Base-by-base conservation (phyloP, 2,329 filamentous ascomycete species). In the Xylariaceae sp. region DNA sequence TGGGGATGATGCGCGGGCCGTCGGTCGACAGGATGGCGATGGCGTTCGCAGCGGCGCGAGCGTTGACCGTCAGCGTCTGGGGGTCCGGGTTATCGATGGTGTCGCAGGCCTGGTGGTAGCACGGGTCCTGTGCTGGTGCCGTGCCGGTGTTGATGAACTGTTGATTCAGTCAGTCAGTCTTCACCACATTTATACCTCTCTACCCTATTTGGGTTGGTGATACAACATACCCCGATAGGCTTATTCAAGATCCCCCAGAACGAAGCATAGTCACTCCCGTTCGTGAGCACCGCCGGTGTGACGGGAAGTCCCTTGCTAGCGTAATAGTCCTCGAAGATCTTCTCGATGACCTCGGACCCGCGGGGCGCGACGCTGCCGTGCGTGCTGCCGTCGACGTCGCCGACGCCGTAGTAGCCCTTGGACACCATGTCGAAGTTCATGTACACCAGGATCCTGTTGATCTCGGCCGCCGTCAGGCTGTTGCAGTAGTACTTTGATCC, bases 61-160 rank as follows among this genome's bases (percentile, higher is more conserved):
- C 35, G 19, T 42, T 42, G 18, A 38, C 34, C 9, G 34, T 38
- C 34, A 42, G 30, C 16, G 35, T 42, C 14, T 42, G 34, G 9
- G 30, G 21, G 28, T 34, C 34, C 1, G 40, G 40, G 21, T 42
- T 42, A 16, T 34, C 24, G 19, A 42, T 42, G 2, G 40, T 42
- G 17, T 42, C 40, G 26, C 40, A 42, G 9, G 40, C 40, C 8
- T 42, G 40, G 11, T 42, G 40, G 13, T 42, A 42, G 15, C 40
- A 42, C 3, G 40, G 40, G 15, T 42, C 40, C 11, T 42, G 40
- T 2, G 40, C 40, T 6, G 40, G 40, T 3, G 40, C 40, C 6
- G 40, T 42, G 9, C 40, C 40, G 13, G 40, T 42, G 31, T 42
- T 42, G 15, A 42, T 42, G 31, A 42, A 42, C 40, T 42, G 14